Conservation (phyloP, 805 yeast species). For the Zygosaccharomyces siamensis region DNA sequence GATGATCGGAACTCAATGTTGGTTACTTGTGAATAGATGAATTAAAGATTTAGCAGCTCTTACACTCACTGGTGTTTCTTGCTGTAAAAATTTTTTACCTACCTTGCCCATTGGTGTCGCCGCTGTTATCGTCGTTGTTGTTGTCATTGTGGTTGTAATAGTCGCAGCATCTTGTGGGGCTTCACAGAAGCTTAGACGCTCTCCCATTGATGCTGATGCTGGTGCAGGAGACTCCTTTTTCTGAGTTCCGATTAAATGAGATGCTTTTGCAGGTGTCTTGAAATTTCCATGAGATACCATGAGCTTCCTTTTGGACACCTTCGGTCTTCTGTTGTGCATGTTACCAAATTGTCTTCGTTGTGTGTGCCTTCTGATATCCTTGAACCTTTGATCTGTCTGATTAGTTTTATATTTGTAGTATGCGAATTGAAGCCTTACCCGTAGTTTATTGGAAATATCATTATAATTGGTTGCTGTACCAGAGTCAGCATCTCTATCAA, state of each 20-base stretch:
- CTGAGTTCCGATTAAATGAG: slow-evolving; percentile 1
- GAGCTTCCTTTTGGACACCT: slow-evolving; percentile 19
- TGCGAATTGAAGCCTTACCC: slow-evolving; percentile 47
- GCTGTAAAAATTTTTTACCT: slow-evolving; percentile 7
- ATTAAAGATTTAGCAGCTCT: slow-evolving; percentile 36
- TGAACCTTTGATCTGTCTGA: slow-evolving; percentile 33
- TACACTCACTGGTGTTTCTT: slow-evolving; percentile 34
- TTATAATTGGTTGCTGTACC: slow-evolving; percentile 8
- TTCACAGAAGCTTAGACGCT: slow-evolving; percentile 1
- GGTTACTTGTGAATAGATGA: slow-evolving; percentile 30
- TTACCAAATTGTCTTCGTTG: neutral
- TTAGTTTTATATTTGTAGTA: slow-evolving; percentile 48
- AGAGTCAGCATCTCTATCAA: neutral
- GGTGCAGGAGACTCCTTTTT: slow-evolving; percentile 1
- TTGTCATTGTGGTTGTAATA: slow-evolving; percentile 2
- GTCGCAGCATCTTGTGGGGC: slow-evolving; percentile 6
- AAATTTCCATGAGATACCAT: slow-evolving; percentile 29
- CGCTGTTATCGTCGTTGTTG: slow-evolving; percentile 3
- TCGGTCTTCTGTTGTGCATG: neutral
- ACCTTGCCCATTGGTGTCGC: slow-evolving; percentile 13
- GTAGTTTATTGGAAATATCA: slow-evolving; percentile 35
- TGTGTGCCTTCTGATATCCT: slow-evolving; percentile 15
- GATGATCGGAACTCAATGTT: neutral
- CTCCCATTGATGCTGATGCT: slow-evolving; percentile 1
- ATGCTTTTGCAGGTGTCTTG: slow-evolving; percentile 21